Base-by-base conservation (phyloP, 495 filamentous ascomycete species). In the Bryoglossum gracile region DNA sequence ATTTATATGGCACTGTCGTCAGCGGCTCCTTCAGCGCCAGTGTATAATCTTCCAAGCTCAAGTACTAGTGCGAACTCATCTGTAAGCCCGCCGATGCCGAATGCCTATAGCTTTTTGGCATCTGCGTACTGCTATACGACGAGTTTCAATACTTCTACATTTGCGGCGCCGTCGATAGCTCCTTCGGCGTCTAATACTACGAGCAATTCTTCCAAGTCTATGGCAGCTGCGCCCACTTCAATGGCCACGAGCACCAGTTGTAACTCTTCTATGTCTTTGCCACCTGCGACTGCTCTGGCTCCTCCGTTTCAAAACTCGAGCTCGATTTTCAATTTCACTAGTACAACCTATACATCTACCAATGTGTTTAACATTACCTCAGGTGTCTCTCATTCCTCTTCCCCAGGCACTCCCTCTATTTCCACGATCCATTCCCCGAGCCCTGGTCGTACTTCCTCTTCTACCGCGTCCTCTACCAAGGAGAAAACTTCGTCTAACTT, bases 301-400 rank as follows among this genome's bases (percentile, higher is more conserved):
- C 4, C 8, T 17, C 8, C 22, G 5, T 30, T 30, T 13, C 26
- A 30, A 30, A 41, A 41, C 38, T 23, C 18, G 18, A 41, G 38
- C 38, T 41, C 38, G 19, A 24, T 41, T 30, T 30, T 13, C 13
- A 30, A 30, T 30, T 30, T 13, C 13, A 30, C 26, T 22, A 41
- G 11, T 25, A 13, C 38, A 2, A 17, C 11, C 14, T 41, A 5
- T 39, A 25, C 35, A 9, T 40, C 35, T n/a, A 25, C 14, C 41
- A 17, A 30, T 43, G 21, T 39, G 35, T 46, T 53, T 53, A 53
- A 53, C 39, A 47, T 23, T 47, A 42, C 26, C 37, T 53, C 50
- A 53, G 50, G 50, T 16, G 26, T 28, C 9, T 37, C 43, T 34
- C 23, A 23, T 52, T 6, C 36, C 41, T 44, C 52, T 38, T 13